A percentile compares a stretch with the other conserved stretches of the same genome.
Conservation (phyloP, 306 rosid species). For the Luffa aegyptiaca region DNA sequence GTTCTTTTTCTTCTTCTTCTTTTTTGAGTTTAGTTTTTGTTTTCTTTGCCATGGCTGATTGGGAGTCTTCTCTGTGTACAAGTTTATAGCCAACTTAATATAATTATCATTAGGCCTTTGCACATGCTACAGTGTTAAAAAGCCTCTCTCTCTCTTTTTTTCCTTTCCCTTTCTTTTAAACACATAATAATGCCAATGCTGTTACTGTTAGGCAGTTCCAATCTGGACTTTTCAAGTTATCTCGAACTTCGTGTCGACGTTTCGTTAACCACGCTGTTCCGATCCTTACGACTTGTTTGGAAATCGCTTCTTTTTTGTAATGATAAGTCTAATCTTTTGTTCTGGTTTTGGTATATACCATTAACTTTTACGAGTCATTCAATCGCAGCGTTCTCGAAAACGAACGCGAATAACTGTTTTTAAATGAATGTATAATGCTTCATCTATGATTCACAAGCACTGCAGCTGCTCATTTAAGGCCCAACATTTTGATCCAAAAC, state of each 20-base stretch:
- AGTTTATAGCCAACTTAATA: slow-evolving; percentile 3
- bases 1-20: neutral
- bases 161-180: neutral
- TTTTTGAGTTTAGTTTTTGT: neutral
- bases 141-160: neutral
- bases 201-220: neutral
- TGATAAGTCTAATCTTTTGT: neutral
- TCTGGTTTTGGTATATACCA: neutral
- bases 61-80: neutral
- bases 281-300: neutral
- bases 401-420: neutral
- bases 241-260: neutral
- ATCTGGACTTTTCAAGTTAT: neutral
- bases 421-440: neutral
- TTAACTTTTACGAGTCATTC: neutral
- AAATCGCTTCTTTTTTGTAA: neutral
- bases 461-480: neutral
- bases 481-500: neutral
- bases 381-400: neutral
- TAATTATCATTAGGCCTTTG: neutral
- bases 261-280: neutral
- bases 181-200: neutral
- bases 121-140: neutral
- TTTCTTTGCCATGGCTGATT: neutral
- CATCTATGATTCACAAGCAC: neutral